Percentiles rank a stretch among this genome's conserved stretches.
Evolutionary conservation across 306 rosid species (phyloP).

Genomic region (Dryas octopetala): DNA sequence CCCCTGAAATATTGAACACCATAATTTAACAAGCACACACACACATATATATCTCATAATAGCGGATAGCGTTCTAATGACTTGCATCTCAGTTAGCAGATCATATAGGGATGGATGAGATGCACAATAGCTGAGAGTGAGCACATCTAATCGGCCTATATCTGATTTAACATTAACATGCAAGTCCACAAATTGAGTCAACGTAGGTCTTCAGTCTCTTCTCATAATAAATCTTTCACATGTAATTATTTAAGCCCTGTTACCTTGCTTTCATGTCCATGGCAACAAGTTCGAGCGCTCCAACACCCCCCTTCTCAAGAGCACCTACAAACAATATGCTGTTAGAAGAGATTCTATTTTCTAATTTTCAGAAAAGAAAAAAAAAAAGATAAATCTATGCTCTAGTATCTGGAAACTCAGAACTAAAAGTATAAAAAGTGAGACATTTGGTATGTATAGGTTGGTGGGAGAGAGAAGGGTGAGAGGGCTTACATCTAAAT

Average conservation of each 20-base stretch:
- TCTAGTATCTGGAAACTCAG: neutral
- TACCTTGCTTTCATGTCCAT: conserved; percentile 99
- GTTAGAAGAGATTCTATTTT: conserved; percentile 1
- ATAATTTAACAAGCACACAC: neutral
- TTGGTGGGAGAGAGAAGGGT: neutral
- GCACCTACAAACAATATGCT: conserved; percentile 56
- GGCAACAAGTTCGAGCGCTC: conserved; percentile 99
- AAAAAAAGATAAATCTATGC: no score
- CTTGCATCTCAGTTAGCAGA: conserved; percentile 12
- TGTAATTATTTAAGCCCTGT: conserved; percentile 14
- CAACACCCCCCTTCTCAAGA: conserved; percentile 95
- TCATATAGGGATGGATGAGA: neutral
- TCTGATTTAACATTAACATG: neutral
- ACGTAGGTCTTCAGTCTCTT: neutral
- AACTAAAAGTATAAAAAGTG: neutral
- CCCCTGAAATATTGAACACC: conserved; percentile 63
- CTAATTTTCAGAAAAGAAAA: no score
- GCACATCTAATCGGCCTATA: neutral
- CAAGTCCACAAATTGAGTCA: neutral
- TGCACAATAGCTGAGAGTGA: neutral
- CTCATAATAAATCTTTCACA: neutral
- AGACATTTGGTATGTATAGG: neutral
- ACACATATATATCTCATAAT: conserved; percentile 2
- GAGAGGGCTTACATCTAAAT: neutral
- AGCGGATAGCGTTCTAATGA: neutral